Evolutionary conservation across 768 basidiomycete species (phyloP), one percentile per base, ranked within the genome.

Genomic region (Lepiota brunneoincarnata): DNA sequence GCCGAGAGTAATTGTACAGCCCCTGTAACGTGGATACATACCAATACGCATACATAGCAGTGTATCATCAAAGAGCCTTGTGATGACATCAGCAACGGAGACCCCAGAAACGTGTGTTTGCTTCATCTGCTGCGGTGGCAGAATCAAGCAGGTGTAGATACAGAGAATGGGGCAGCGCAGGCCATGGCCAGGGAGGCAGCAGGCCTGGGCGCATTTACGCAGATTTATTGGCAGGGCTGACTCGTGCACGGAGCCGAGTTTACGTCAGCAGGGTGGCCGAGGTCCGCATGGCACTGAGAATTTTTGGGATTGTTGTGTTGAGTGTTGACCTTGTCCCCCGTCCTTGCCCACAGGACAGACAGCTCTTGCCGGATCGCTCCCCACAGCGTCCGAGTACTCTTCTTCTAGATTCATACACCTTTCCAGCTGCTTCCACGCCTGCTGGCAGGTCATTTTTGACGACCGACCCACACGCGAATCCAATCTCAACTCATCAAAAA

Each of bases 401-500:
- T 67, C 63, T 63, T 70, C 68, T 78, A 77, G 74, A 77, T 69
- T 69, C 68, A 64, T 66, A 58, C 61, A 58, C 65, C 72, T 69
- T 74, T 74, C 76, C 78, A 74, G 75, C 76, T 75, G 80, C 76
- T 79, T 81, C 76, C 73, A 81, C 79, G 84, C 87, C 88, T 89
- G 88, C 88, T 87, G 88, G 88, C 88, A 89, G 88, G 88, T 89
- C 87, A 82, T 80, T 83, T 77, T 82, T 86, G 78, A 88, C 85
- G 86, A 87, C 87, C 83, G 65, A 83, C 78, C 31, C 81, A 72
- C 83, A 79, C 82, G 77, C 83, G 77, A 78, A 73, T 76, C 72
- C 74, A 74, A 72, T 66, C 74, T 71, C 73, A 75, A 69, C 73
- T 77, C 71, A 74, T 69, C 70, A 69, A 75, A 76, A 69, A 74